Base-by-base conservation (phyloP, 805 yeast species). In the Myxozyma sirexii region DNA sequence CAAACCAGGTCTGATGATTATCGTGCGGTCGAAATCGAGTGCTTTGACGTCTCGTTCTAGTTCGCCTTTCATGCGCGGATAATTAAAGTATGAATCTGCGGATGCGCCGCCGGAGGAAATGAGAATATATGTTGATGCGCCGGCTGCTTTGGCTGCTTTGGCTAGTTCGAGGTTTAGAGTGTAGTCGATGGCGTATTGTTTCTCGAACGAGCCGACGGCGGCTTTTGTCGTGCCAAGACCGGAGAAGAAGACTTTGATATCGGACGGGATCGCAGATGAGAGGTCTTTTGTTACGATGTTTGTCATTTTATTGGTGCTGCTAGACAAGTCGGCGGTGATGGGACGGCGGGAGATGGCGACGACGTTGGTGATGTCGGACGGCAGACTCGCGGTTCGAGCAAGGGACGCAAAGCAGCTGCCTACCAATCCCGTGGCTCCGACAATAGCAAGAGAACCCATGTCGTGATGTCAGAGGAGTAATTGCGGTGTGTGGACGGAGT, bases 381-480 rank as follows among this genome's bases (percentile, higher is more conserved):
- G 41, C 80, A 76, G 2, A 72, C 67, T 0, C 74, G 59, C 2
- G 81, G 72, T 8, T 69, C 62, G 39, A 73, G 72, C 4, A 82
- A 82, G 26, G 72, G 72, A 55, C 77, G 88, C 70, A 60, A 88
- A 79, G 24, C 76, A 78, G 24, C 77, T 67, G 7, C 96, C 97
- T 57, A 87, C 85, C 21, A 89, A 74, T 1, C 97, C 97, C 1
- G 96, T 90, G 29, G 91, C 80, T 1, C 97, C 97, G 45, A 88
- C 60, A 35, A 65, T 43, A 29, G 64, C 27, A 4, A 60, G 49
- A 7, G 60, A 21, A 19, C 46, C 13, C 63, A 59, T 59, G 21
- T n/a, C 38, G 13, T 24, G 2, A n/a, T 12, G n/a, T 27, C 4
- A n/a, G 24, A 12, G 10, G 2, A 13, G n/a, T 15, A n/a, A n/a